Evolutionary conservation across 1,284 basidiomycete genomes (phyloP).

Genomic region (Cutaneotrichosporon cyanovorans): DNA sequence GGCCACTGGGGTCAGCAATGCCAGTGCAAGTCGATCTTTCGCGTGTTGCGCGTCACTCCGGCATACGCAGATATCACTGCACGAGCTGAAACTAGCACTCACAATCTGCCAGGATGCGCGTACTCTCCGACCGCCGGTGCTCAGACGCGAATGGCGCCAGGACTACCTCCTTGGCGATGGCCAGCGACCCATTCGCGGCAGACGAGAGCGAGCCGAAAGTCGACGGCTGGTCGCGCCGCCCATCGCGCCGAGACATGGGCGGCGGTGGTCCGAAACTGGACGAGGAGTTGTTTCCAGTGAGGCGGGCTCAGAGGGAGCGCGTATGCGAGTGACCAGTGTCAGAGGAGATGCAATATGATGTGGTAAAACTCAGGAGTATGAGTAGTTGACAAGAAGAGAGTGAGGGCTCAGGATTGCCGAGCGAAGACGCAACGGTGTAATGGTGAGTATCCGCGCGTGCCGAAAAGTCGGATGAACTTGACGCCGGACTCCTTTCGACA

Average conservation of each 20-base stretch:
- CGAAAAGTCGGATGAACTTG: neutral
- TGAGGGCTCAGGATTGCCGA: no score
- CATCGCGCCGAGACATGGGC: constrained; percentile 1
- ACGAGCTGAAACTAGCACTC: constrained; percentile 13
- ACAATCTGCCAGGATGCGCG: constrained; percentile 44
- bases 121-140: constrained; percentile 37
- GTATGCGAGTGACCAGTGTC: neutral
- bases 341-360: no score
- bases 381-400: no score
- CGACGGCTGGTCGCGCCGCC: constrained; percentile 1
- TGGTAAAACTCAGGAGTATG: no score
- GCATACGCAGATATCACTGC: no score
- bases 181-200: constrained; percentile 29
- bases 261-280: neutral
- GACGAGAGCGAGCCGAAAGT: constrained; percentile 23
- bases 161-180: constrained; percentile 42
- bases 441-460: no score
- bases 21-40: no score
- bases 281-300: no score
- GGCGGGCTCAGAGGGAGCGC: no score
- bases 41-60: no score
- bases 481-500: neutral
- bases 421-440: no score
- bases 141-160: constrained; percentile 40
- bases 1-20: constrained; percentile 55